Percentiles rank a stretch among this genome's conserved stretches.
These are phyloP conservation scores for Gaultheria prostrata DNA, from an alignment of 148 eudicot species.

Conservation along the genomic window DNA sequence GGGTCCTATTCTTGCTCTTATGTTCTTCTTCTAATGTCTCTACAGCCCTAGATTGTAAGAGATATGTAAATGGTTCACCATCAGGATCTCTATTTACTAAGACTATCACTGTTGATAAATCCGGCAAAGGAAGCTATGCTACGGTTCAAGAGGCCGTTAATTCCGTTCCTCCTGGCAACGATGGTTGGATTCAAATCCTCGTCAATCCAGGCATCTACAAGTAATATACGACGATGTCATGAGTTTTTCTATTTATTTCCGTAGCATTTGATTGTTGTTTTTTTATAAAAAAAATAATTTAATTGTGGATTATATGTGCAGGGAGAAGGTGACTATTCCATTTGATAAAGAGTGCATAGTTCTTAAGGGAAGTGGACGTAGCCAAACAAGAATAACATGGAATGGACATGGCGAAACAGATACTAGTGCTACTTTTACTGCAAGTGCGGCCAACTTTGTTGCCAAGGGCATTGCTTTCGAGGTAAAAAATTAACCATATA, in stretches of 20 bases:
- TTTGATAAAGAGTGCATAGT: constrained; percentile 26
- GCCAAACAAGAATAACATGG: constrained; percentile 23
- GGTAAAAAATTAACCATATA: constrained; percentile 7
- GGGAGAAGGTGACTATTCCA: constrained; percentile 35
- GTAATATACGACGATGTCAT: constrained; percentile 16
- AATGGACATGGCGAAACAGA: constrained; percentile 14
- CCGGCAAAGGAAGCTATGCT: constrained; percentile 24
- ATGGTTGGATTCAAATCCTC: constrained; percentile 31
- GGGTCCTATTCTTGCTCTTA: background rate
- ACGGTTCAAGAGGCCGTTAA: constrained; percentile 35
- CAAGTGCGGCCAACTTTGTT: constrained; percentile 25
- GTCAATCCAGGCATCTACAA: constrained; percentile 35
- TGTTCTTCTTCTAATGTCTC: background rate
- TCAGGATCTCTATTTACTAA: constrained; percentile 4
- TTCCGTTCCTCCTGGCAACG: constrained; percentile 24
- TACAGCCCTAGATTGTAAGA: background rate
- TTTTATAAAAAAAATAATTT: background rate
- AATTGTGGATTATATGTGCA: constrained; percentile 10
- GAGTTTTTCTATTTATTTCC: background rate
- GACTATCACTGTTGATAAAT: constrained; percentile 25
- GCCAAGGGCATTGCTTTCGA: constrained; percentile 27
- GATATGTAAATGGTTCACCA: background rate
- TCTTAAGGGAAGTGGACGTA: constrained; percentile 32
- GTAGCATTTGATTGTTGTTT: background rate
- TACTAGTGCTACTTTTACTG: constrained; percentile 23